Evolutionary conservation across 306 rosid species (phyloP).

Genomic region (Lathyrus aphaca): DNA sequence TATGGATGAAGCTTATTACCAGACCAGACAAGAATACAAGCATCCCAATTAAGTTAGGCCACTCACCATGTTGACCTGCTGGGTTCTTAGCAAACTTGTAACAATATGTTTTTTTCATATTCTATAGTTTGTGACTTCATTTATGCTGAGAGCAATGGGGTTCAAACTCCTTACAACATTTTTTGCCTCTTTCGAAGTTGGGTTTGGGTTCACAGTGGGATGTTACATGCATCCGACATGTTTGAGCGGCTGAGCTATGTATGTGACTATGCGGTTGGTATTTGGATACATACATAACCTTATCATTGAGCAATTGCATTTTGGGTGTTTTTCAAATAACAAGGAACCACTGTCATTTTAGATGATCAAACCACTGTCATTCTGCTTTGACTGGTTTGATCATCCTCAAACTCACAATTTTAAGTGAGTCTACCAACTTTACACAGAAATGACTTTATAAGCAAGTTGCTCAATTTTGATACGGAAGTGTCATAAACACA

Average conservation of each 20-base stretch:
- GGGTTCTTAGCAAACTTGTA: neutral
- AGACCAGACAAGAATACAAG: no score
- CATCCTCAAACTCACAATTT: neutral
- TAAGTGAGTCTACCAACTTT: neutral
- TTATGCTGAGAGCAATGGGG: neutral
- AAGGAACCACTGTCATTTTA: neutral
- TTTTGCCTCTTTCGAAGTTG: neutral
- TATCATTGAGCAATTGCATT: neutral
- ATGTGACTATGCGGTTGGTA: neutral
- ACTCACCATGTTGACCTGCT: neutral
- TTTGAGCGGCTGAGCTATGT: neutral
- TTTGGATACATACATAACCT: neutral
- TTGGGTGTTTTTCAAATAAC: neutral
- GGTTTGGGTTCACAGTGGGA: neutral
- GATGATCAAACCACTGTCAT: no score
- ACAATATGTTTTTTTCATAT: neutral
- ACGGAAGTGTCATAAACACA: neutral
- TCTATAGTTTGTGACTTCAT: neutral
- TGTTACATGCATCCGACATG: neutral
- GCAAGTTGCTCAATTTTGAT: conserved; percentile 8
- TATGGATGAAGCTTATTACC: no score
- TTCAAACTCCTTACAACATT: neutral
- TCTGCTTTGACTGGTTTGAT: neutral
- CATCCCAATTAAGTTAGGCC: neutral
- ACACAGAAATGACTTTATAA: neutral